These are phyloP conservation scores for Fomitiporia mediterranea DNA, from an alignment of 1,284 basidiomycete genomes.

Conservation along the genomic window DNA sequence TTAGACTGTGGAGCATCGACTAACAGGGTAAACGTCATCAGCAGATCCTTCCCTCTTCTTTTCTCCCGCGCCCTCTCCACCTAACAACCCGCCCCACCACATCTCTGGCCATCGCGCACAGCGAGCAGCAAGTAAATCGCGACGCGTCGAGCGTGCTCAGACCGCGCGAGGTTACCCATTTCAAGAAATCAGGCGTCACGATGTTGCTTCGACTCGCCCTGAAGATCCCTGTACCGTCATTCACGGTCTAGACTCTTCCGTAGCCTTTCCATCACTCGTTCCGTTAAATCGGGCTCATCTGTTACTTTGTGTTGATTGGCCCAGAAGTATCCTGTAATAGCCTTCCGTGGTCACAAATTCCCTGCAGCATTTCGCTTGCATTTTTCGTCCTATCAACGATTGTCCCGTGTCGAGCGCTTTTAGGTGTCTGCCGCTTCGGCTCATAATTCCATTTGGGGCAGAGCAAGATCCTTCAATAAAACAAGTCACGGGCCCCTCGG, in stretches of 20 bases:
- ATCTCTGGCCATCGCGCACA: neutral
- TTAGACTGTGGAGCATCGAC: slow-evolving; percentile 4
- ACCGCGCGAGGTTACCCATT: neutral
- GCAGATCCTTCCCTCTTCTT: neutral
- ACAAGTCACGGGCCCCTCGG: too few species aligned
- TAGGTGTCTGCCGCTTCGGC: too few species aligned
- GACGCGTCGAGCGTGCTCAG: neutral
- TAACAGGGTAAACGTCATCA: slow-evolving; percentile 7
- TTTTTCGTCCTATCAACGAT: too few species aligned
- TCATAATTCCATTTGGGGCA: too few species aligned
- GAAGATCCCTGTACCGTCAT: slow-evolving; percentile 3
- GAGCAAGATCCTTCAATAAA: too few species aligned
- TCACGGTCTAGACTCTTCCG: slow-evolving; percentile 5
- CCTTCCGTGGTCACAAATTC: too few species aligned
- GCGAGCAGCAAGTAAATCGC: neutral
- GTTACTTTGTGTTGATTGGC: too few species aligned
- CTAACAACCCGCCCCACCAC: too few species aligned
- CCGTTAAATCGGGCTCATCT: too few species aligned
- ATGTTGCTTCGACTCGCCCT: slow-evolving; percentile 4
- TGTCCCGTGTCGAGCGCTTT: too few species aligned
- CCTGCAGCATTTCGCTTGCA: too few species aligned
- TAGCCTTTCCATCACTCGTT: neutral
- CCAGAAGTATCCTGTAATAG: too few species aligned
- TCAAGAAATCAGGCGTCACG: neutral
- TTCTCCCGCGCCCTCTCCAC: neutral